These are phyloP conservation scores for Mucuna pruriens DNA, from an alignment of 306 rosid species.

Conservation along the genomic window DNA sequence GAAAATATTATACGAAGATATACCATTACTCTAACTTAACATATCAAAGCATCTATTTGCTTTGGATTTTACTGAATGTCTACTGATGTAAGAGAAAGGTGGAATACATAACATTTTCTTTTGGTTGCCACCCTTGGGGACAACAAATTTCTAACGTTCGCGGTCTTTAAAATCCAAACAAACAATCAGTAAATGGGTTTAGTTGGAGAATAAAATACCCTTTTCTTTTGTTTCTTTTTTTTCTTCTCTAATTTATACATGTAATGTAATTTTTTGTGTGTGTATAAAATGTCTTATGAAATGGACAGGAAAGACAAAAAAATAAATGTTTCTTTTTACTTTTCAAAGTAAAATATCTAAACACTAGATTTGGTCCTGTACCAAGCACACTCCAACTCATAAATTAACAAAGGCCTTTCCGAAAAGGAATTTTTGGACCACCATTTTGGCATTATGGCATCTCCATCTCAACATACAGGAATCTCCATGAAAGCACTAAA, in stretches of 20 bases:
- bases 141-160: neutral
- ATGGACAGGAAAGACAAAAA: neutral
- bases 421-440: conserved; percentile 81
- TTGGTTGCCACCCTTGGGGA: neutral
- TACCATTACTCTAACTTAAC: neutral
- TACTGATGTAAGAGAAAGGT: neutral
- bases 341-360: conserved; percentile 53
- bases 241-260: neutral
- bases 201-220: too few species aligned
- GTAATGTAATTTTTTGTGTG: neutral
- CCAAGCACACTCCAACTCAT: conserved; percentile 47
- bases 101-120: neutral
- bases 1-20: neutral
- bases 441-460: conserved; percentile 63
- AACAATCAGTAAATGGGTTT: neutral
- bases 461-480: conserved; percentile 56
- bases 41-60: neutral
- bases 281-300: neutral
- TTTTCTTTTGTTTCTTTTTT: neutral
- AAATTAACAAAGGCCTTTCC: conserved; percentile 51
- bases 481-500: conserved; percentile 62
- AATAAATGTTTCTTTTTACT: conserved; percentile 29
- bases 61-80: neutral
- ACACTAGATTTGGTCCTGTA: conserved; percentile 59
- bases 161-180: neutral